phyloP scores from a whole-genome alignment of 2,329 filamentous ascomycete genomes.

The Neopestalotiopsis rosae region DNA sequence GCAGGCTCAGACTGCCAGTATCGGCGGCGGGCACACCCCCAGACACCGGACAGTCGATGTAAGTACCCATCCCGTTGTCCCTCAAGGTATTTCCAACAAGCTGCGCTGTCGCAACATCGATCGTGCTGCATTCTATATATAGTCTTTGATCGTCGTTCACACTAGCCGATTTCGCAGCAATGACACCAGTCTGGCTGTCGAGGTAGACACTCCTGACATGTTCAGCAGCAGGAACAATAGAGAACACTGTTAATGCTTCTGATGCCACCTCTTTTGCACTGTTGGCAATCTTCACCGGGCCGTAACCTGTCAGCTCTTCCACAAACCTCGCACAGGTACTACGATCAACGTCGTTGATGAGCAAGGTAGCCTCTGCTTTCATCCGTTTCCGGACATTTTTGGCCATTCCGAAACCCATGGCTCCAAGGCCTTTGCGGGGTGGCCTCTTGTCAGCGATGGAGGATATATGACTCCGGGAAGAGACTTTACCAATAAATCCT shows the following conservation, averaged over 20 bases:
- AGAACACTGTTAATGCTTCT: not conserved
- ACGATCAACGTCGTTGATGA: not conserved
- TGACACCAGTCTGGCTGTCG: not conserved
- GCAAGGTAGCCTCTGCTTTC: not conserved
- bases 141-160: not conserved
- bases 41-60: constrained; percentile 8
- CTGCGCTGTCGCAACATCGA: not conserved
- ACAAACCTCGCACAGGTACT: not conserved
- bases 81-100: not conserved
- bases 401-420: constrained; percentile 6
- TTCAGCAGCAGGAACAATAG: not conserved
- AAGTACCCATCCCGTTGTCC: not conserved
- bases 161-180: not conserved
- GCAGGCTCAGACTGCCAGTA: not conserved
- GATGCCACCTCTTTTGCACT: not conserved
- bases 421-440: not conserved
- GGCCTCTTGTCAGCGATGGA: not conserved
- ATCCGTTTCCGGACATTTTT: not conserved
- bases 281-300: not conserved
- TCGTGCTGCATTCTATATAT: constrained; percentile 2
- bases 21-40: constrained; percentile 7
- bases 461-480: not conserved
- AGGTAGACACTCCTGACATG: constrained; percentile 7
- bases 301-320: not conserved
- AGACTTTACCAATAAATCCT: constrained; percentile 2